Evolutionary conservation across 1,139 yeast species (phyloP).

Genomic region (Suhomyces bokatorum): DNA sequence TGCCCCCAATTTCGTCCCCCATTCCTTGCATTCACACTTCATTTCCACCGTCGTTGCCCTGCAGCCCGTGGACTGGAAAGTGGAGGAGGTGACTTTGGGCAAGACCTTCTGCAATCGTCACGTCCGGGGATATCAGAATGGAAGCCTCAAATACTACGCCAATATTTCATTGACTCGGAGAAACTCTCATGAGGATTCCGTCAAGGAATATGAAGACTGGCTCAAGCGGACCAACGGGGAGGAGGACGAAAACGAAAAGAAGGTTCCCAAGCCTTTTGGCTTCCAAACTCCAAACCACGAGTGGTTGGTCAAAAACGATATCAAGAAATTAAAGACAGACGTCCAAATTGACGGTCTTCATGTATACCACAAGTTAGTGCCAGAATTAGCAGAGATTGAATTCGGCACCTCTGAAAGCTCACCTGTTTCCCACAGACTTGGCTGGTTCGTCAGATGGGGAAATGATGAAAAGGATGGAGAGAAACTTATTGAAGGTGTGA

Average conservation of each 20-base stretch:
- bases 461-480: constrained; percentile 23
- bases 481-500: constrained; percentile 10
- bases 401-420: constrained; percentile 21
- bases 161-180: constrained; percentile 50
- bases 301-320: constrained; percentile 16
- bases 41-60: constrained; percentile 29
- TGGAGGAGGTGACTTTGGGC: constrained; percentile 47
- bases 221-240: constrained; percentile 16
- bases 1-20: constrained; percentile 37
- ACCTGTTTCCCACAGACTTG: constrained; percentile 37
- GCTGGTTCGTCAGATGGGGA: constrained; percentile 47
- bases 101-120: constrained; percentile 60
- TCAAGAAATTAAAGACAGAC: constrained; percentile 13
- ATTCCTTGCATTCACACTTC: constrained; percentile 45
- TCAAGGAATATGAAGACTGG: constrained; percentile 28
- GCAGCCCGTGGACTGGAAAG: constrained; percentile 21
- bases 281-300: constrained; percentile 42
- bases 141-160: constrained; percentile 51
- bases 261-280: constrained; percentile 32
- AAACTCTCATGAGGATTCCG: constrained; percentile 30
- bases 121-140: constrained; percentile 56
- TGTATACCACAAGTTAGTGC: constrained; percentile 42
- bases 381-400: constrained; percentile 33
- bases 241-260: constrained; percentile 26
- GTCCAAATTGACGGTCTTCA: neutral